These are phyloP conservation scores for Escovopsis sp. DNA, from an alignment of 2,329 filamentous ascomycete species.

Conservation along the genomic window DNA sequence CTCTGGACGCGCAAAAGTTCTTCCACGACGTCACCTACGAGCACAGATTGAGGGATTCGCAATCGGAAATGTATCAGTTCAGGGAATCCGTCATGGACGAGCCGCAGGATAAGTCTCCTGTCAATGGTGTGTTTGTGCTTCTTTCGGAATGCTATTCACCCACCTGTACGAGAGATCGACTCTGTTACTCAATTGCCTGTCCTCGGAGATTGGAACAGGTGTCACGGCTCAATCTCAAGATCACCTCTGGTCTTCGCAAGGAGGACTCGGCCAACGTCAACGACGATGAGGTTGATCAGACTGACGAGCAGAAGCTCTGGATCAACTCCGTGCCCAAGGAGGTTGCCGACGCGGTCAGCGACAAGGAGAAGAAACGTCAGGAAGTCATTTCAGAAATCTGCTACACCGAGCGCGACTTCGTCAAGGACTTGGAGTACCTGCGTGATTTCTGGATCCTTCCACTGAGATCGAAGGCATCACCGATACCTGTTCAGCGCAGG, in stretches of 20 bases:
- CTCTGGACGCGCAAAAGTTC: slow-evolving; percentile 93
- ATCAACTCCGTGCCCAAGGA: slow-evolving; percentile 97
- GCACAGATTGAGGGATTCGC: slow-evolving; percentile 85
- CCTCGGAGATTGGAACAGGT: slow-evolving; percentile 88
- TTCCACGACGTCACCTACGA: slow-evolving; percentile 99
- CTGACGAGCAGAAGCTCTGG: slow-evolving; percentile 95
- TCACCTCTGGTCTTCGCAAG: slow-evolving; percentile 69
- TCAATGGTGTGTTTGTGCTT: slow-evolving; percentile 93
- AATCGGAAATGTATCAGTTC: slow-evolving; percentile 92
- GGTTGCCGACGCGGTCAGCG: slow-evolving; percentile 74
- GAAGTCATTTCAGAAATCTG: slow-evolving; percentile 97
- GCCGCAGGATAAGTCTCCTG: slow-evolving; percentile 50
- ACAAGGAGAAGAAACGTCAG: slow-evolving; percentile 91
- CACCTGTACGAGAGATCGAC: slow-evolving; percentile 84
- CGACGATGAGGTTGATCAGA: slow-evolving; percentile 70
- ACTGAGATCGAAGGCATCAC: slow-evolving; percentile 64
- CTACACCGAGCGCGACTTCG: slow-evolving; percentile 97
- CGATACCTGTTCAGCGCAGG: slow-evolving; percentile 73
- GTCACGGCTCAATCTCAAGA: slow-evolving; percentile 82
- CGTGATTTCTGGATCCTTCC: slow-evolving; percentile 98
- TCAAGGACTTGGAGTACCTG: slow-evolving; percentile 95
- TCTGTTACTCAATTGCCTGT: slow-evolving; percentile 97
- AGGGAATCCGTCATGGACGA: slow-evolving; percentile 82
- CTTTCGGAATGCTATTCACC: slow-evolving; percentile 96
- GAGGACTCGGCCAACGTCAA: slow-evolving; percentile 41